A percentile compares a stretch with the other conserved stretches of the same genome.
Conservation (phyloP, 208 protist genomes). For the Leishmania tropica region DNA sequence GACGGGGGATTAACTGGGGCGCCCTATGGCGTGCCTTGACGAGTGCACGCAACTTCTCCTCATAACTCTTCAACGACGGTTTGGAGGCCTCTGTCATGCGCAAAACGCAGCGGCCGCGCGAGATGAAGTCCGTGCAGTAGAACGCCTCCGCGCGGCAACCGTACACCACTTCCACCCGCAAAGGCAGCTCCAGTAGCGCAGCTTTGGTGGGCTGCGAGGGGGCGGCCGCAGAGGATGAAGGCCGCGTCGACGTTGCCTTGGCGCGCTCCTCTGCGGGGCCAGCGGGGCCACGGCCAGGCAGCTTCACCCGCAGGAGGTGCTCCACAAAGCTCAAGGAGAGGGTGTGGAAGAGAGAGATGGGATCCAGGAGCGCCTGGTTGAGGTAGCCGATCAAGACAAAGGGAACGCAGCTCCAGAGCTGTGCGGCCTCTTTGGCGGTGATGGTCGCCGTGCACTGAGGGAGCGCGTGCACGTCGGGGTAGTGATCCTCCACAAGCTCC, state of each 20-base stretch:
- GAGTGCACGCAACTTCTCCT: slow-evolving; percentile 61
- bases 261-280: neutral
- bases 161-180: slow-evolving; percentile 81
- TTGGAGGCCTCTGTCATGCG: slow-evolving; percentile 48
- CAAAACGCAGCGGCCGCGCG: slow-evolving; percentile 53
- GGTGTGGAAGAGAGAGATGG: slow-evolving; percentile 54
- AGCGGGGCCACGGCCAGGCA: slow-evolving; percentile 6
- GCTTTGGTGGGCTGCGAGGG: slow-evolving; percentile 1
- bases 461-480: slow-evolving; percentile 46
- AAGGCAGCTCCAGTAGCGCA: slow-evolving; percentile 21
- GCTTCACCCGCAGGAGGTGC: slow-evolving; percentile 59
- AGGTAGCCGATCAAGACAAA: slow-evolving; percentile 73
- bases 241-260: neutral
- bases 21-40: slow-evolving; percentile 27
- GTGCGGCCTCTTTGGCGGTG: slow-evolving; percentile 52
- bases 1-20: slow-evolving; percentile 46
- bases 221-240: neutral
- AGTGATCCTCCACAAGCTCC: slow-evolving; percentile 71
- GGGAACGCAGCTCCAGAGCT: slow-evolving; percentile 65
- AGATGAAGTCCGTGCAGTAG: slow-evolving; percentile 81
- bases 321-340: slow-evolving; percentile 76
- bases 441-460: slow-evolving; percentile 74
- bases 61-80: slow-evolving; percentile 53
- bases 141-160: slow-evolving; percentile 71
- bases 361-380: slow-evolving; percentile 54